Conservation (phyloP, 1,284 basidiomycete species). For the Tylopilus orsonianus region DNA sequence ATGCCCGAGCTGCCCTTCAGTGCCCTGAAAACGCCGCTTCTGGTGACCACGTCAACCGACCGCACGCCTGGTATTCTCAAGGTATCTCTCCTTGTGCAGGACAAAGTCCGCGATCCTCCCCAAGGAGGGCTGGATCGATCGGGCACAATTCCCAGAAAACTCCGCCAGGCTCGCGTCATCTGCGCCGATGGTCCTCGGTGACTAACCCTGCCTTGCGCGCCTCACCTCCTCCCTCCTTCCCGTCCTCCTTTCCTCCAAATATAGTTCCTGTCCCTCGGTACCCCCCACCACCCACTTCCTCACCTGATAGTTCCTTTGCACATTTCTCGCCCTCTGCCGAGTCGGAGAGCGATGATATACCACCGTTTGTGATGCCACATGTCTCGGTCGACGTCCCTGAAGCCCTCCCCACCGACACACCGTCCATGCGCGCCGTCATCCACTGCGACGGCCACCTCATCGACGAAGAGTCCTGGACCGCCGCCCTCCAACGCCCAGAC, state of each 20-base stretch:
- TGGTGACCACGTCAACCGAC: constrained; percentile 19
- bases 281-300: constrained; percentile 7
- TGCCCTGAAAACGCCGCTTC: constrained; percentile 13
- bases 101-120: constrained; percentile 36
- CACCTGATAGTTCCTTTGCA: constrained; percentile 21
- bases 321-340: constrained; percentile 27
- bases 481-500: constrained; percentile 25
- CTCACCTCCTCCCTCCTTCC: constrained; percentile 18
- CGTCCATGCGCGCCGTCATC: constrained; percentile 21
- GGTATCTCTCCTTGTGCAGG: constrained; percentile 10
- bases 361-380: constrained; percentile 20
- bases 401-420: constrained; percentile 6
- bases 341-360: constrained; percentile 28
- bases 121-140: constrained; percentile 35
- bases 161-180: constrained; percentile 30
- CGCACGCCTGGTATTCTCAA: constrained; percentile 29
- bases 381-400: constrained; percentile 23
- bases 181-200: constrained; percentile 35
- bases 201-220: constrained; percentile 31
- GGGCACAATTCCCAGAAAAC: constrained; percentile 33
- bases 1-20: constrained; percentile 24
- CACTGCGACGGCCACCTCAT: constrained; percentile 29
- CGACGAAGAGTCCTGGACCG: constrained; percentile 33
- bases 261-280: constrained; percentile 24
- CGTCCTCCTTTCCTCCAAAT: constrained; percentile 16